Evolutionary conservation across 2,329 filamentous ascomycete species (phyloP).

Genomic region (Shiraia bambusicola): DNA sequence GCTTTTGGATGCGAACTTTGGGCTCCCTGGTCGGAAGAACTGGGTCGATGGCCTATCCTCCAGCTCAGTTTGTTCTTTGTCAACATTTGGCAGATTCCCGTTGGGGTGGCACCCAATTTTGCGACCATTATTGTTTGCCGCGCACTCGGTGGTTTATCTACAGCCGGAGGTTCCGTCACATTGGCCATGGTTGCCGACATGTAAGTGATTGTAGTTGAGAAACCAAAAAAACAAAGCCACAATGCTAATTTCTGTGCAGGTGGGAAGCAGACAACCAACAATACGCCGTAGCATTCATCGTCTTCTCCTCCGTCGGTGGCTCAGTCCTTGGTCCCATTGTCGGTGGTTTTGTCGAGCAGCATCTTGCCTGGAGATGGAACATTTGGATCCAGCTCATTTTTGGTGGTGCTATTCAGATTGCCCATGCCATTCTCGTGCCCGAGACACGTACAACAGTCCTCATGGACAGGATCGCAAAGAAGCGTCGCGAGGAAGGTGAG

Average conservation of each 20-base stretch:
- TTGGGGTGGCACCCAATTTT: conserved; percentile 73
- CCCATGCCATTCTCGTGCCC: conserved; percentile 70
- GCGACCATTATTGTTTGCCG: conserved; percentile 67
- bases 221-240: no score
- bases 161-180: conserved; percentile 65
- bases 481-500: conserved; percentile 63
- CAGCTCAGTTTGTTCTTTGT: conserved; percentile 73
- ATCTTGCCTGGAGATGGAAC: conserved; percentile 72
- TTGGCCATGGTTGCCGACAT: conserved; percentile 66
- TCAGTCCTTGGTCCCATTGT: conserved; percentile 75
- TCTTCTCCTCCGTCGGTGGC: conserved; percentile 77
- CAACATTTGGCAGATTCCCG: conserved; percentile 69
- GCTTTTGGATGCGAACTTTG: conserved; percentile 86
- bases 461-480: conserved; percentile 78
- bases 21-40: conserved; percentile 85
- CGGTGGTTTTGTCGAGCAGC: conserved; percentile 72
- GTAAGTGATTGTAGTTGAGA: conserved; percentile 45
- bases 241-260: background rate
- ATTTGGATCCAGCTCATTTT: conserved; percentile 89
- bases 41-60: conserved; percentile 74
- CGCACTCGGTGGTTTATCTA: conserved; percentile 47
- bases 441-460: conserved; percentile 77
- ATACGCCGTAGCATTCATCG: conserved; percentile 66
- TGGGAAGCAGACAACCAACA: conserved; percentile 59
- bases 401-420: conserved; percentile 66